A percentile compares a stretch with the other conserved stretches of the same genome.
phyloP scores from a whole-genome alignment of 305 asterid genomes.

The Plantago rigida region DNA sequence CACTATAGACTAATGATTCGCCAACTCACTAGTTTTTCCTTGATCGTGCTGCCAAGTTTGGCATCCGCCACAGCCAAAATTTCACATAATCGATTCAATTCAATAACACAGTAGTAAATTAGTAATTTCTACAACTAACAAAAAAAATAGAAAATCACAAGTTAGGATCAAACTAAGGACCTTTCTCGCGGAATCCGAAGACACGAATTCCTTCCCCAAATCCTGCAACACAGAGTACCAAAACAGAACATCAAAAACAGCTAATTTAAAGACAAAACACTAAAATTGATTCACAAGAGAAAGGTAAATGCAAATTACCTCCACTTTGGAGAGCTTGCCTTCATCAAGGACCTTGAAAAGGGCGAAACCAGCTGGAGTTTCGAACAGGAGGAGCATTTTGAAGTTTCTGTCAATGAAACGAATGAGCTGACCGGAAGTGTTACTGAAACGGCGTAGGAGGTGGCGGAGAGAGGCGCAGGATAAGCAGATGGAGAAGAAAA shows the following conservation, averaged over 20 bases:
- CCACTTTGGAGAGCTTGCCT: conserved; percentile 53
- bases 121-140: not conserved
- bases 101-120: too few relatives aligned
- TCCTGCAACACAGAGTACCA: conserved; percentile 38
- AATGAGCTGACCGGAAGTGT: too few relatives aligned
- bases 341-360: conserved; percentile 55
- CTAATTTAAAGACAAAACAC: not conserved
- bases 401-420: not conserved
- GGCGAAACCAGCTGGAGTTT: conserved; percentile 57
- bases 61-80: conserved; percentile 85
- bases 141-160: too few relatives aligned
- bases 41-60: conserved; percentile 71
- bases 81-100: conserved; percentile 19
- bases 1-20: too few relatives aligned
- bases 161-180: conserved; percentile 22
- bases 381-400: conserved; percentile 17
- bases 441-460: too few relatives aligned
- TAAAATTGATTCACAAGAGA: too few relatives aligned
- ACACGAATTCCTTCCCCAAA: conserved; percentile 58
- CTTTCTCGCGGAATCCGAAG: conserved; percentile 76
- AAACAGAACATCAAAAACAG: not conserved
- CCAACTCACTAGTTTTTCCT: conserved; percentile 73
- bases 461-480: too few relatives aligned
- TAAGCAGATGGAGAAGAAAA: too few relatives aligned
- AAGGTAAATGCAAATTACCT: conserved; percentile 23